Evolutionary conservation across 2,329 filamentous ascomycete genomes (phyloP).

Genomic region (Colletotrichum siamense): DNA sequence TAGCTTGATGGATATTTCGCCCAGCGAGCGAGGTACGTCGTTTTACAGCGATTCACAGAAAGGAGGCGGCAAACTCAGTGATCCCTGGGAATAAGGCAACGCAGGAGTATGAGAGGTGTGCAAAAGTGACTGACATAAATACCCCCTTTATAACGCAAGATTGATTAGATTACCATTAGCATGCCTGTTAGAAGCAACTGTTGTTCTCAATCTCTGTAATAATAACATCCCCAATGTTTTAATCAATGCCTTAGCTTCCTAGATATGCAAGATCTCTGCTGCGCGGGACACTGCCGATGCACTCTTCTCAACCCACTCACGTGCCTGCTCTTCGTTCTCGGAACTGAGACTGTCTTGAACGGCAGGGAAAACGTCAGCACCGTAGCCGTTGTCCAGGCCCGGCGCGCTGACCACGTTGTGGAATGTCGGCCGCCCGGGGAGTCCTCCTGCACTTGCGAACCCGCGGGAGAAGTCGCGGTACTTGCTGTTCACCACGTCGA

Average conservation of each 20-base stretch:
- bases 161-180: neutral
- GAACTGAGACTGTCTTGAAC: slow-evolving; percentile 10
- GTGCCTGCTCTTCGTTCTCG: neutral
- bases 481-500: slow-evolving; percentile 1
- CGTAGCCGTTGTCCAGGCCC: slow-evolving; percentile 6
- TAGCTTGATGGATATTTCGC: neutral
- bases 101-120: neutral
- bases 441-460: slow-evolving; percentile 7
- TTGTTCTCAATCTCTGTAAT: neutral
- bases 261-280: neutral
- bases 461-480: slow-evolving; percentile 17
- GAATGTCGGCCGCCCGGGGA: slow-evolving; percentile 9
- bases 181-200: neutral
- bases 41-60: neutral
- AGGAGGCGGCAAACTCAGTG: neutral
- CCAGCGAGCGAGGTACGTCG: neutral
- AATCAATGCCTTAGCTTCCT: neutral
- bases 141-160: neutral
- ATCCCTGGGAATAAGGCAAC: neutral
- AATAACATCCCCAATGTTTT: neutral
- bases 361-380: slow-evolving; percentile 10
- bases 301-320: slow-evolving; percentile 5
- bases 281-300: slow-evolving; percentile 1
- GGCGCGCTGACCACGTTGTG: slow-evolving; percentile 11
- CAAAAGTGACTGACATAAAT: neutral